These are phyloP conservation scores for Mycothermus thermophilus DNA, from an alignment of 495 filamentous ascomycete genomes.

Conservation along the genomic window DNA sequence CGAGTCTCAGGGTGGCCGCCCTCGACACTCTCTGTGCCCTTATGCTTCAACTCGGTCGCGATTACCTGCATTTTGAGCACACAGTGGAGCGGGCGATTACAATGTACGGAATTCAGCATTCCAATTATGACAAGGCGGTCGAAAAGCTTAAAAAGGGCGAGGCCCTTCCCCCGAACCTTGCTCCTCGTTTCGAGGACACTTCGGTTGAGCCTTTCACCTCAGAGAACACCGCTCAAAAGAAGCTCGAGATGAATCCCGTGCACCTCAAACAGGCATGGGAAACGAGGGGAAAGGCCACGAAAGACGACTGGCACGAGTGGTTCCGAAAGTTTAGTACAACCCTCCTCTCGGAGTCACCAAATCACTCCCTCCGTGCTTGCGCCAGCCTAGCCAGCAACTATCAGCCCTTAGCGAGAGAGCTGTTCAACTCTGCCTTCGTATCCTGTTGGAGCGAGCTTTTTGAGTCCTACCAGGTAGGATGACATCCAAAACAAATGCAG, in stretches of 20 bases:
- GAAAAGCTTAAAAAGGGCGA: conserved; percentile 90
- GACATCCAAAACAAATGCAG: too few relatives aligned
- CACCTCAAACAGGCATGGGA: conserved; percentile 98
- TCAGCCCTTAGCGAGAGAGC: conserved; percentile 74
- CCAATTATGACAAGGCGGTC: conserved; percentile 81
- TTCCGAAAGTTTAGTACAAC: conserved; percentile 93
- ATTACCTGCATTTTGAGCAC: conserved; percentile 84
- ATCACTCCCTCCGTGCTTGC: conserved; percentile 84
- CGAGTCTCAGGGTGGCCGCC: conserved; percentile 65
- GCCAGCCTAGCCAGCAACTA: conserved; percentile 83
- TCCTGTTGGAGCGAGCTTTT: conserved; percentile 98
- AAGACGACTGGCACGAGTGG: conserved; percentile 99
- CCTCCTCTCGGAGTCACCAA: conserved; percentile 86
- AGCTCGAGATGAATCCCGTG: conserved; percentile 88
- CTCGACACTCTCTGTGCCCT: conserved; percentile 90
- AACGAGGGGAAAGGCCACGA: conserved; percentile 82
- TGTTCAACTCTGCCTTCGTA: conserved; percentile 97
- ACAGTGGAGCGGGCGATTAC: conserved; percentile 71
- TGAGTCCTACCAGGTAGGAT: conserved; percentile 54
- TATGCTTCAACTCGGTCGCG: conserved; percentile 87
- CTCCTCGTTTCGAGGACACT: conserved; percentile 65
- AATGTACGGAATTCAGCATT: conserved; percentile 58
- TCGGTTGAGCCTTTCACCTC: conserved; percentile 63
- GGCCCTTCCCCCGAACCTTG: conserved; percentile 83
- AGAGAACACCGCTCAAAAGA: conserved; percentile 72